phyloP scores from a whole-genome alignment of 2,329 filamentous ascomycete genomes.

The Colletotrichum sp. region DNA sequence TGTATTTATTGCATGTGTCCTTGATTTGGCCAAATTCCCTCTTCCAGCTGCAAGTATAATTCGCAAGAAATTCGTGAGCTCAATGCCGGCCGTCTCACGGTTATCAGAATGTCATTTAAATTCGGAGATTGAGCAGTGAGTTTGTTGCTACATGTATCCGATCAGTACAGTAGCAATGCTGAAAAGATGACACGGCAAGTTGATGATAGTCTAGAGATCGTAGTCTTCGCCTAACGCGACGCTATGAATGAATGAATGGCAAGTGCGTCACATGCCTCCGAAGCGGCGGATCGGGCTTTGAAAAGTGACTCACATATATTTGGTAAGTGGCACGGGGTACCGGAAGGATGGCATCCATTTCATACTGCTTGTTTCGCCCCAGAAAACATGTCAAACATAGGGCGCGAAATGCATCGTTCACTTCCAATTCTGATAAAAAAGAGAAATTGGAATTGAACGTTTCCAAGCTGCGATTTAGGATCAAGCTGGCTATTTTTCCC shows the following conservation, averaged over 20 bases:
- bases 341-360: not conserved
- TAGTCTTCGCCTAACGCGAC: not conserved
- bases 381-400: not conserved
- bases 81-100: not conserved
- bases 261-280: not conserved
- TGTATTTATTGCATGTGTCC: not conserved
- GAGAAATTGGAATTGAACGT: not conserved
- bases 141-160: not conserved
- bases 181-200: not conserved
- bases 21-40: too few species aligned
- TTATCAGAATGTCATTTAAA: not conserved
- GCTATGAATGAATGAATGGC: not conserved
- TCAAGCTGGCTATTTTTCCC: fast-evolving
- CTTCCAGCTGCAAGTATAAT: too few species aligned
- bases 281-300: not conserved
- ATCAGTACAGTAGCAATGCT: not conserved
- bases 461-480: fast-evolving
- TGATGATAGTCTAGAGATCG: not conserved
- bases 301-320: not conserved
- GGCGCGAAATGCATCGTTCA: not conserved
- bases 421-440: not conserved
- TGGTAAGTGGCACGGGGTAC: not conserved
- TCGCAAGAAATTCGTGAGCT: not conserved
- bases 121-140: not conserved
- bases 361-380: not conserved